Base-by-base conservation (phyloP, 345 rosid species). In the Pistacia vera region DNA sequence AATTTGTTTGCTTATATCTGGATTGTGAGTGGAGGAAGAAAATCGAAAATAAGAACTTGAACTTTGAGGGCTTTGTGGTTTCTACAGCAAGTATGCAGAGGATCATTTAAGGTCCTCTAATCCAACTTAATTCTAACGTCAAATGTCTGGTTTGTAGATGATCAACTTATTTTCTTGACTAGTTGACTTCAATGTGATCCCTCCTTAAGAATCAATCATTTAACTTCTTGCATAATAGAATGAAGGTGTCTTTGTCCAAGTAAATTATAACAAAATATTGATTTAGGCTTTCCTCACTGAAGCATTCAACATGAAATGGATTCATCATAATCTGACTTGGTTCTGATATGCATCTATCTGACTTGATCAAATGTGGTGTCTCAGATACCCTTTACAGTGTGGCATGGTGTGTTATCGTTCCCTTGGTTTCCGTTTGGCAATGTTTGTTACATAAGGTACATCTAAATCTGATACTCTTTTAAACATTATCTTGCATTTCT, bases 341-440 rank as follows among this genome's bases (percentile, higher is more conserved):
- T 54, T 66, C 49, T 62, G 54, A 72, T 73, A 1, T 63, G 63
- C 46, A 8, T 41, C 46, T 64, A 4, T 49, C 28, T 22, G 71
- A 46, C 51, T n/a, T 3, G 11, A 54, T 66, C 41, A 56, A 52
- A 72, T 73, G 0, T 63, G 63, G 65, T 85, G 77, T 68, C 83
- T 79, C 88, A 93, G 97, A 58, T 82, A 89, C 81, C 98, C 98
- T 46, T 83, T 95, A 86, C 97, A 7, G 94, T 95, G 78, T 95
- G 98, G 97, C 98, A 95, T 84, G 98, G 98, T 49, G 63, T 75
- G 84, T 72, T 95, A 93, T 80, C 90, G 94, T 57, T 93, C 95
- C 35, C 97, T 95, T 81, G 98, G 98, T 71, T 95, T 93, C 78
- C 91, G 97, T 95, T 95, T 75, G 95, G 97, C 61, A 85, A 88